Evolutionary conservation across 495 filamentous ascomycete genomes (phyloP).

Genomic region (Aspergillus ellipticus): DNA sequence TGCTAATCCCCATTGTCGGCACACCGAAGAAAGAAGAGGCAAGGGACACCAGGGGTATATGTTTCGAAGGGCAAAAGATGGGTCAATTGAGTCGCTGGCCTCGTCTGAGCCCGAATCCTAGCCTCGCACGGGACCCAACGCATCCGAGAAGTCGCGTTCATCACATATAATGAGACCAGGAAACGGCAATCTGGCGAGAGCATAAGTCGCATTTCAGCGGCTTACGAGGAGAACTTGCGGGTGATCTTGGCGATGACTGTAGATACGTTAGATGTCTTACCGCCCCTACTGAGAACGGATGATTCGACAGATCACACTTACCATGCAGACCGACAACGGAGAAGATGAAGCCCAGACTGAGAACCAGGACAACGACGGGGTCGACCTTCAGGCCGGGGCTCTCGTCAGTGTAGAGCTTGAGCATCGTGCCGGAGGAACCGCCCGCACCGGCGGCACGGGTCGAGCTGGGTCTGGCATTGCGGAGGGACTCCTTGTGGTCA

Average conservation of each 20-base stretch:
- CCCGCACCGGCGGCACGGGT: constrained; percentile 92
- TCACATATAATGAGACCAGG: not conserved
- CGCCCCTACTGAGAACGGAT: not conserved
- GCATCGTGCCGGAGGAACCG: constrained; percentile 95
- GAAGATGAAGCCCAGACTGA: constrained; percentile 96
- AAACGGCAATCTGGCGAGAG: not conserved
- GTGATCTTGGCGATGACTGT: constrained; percentile 96
- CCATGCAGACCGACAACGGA: constrained; percentile 95
- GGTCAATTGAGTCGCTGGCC: not conserved
- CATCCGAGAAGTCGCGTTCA: not conserved
- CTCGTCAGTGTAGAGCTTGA: constrained; percentile 99
- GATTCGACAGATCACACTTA: too few species aligned
- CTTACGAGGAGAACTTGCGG: constrained; percentile 72
- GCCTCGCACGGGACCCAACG: not conserved
- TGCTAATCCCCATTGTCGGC: constrained; percentile 8
- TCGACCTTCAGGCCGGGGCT: constrained; percentile 94
- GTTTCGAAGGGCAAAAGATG: constrained; percentile 9
- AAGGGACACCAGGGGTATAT: constrained; percentile 24
- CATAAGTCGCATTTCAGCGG: constrained; percentile 4
- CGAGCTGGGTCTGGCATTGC: constrained; percentile 84
- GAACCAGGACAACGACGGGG: constrained; percentile 90
- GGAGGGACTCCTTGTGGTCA: constrained; percentile 90
- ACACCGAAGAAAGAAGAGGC: constrained; percentile 11
- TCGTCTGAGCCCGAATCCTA: not conserved
- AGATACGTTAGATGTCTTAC: constrained; percentile 20